These are phyloP conservation scores for Trametes sp. DNA, from an alignment of 1,284 basidiomycete species.

Conservation along the genomic window DNA sequence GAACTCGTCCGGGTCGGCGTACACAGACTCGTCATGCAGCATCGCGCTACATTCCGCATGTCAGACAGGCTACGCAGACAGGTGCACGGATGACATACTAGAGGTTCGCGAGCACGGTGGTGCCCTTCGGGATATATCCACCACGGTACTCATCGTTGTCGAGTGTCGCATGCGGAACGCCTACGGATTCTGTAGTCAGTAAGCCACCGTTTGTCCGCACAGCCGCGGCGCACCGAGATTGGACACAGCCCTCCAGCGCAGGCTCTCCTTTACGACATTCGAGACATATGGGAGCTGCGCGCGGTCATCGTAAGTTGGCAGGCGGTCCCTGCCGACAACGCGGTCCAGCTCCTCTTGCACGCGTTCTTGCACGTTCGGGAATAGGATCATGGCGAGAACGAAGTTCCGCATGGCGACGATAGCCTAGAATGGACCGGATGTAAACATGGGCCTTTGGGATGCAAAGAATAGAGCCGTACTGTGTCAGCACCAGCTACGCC, in stretches of 20 bases:
- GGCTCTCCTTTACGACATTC: conserved; percentile 43
- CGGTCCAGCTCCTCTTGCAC: conserved; percentile 18
- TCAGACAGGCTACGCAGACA: not conserved
- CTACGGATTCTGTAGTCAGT: not conserved
- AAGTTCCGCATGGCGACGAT: conserved; percentile 2
- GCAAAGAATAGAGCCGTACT: not conserved
- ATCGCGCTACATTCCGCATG: conserved; percentile 28
- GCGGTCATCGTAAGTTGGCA: conserved; percentile 40
- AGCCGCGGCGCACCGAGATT: not conserved
- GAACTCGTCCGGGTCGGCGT: conserved; percentile 33
- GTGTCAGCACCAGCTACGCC: not conserved
- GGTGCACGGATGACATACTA: conserved; percentile 8
- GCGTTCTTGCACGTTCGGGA: conserved; percentile 8
- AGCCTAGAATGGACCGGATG: not conserved
- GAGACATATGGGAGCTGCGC: conserved; percentile 25
- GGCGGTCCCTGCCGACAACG: conserved; percentile 15
- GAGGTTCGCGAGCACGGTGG: conserved; percentile 26
- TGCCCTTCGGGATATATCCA: conserved; percentile 22
- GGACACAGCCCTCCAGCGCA: conserved; percentile 10
- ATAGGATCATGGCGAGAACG: conserved; percentile 13
- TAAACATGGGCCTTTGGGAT: not conserved
- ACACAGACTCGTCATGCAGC: conserved; percentile 33
- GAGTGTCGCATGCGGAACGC: conserved; percentile 23
- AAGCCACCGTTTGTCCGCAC: not conserved
- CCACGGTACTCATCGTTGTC: conserved; percentile 22